phyloP scores from a whole-genome alignment of 2,329 filamentous ascomycete genomes.

The Diaporthe capsici region DNA sequence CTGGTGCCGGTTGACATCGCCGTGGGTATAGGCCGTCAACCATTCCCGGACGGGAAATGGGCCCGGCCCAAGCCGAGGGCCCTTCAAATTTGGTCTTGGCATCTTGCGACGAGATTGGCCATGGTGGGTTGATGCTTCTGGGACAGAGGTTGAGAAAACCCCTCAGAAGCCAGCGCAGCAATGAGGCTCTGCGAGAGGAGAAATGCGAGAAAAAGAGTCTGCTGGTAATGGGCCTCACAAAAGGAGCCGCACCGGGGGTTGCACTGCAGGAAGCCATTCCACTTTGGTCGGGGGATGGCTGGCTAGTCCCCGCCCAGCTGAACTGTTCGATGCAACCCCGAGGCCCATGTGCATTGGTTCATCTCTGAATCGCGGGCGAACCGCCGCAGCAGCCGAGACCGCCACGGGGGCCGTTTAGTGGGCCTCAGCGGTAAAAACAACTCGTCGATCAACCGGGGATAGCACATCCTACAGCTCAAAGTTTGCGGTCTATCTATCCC shows the following conservation, averaged over 20 bases:
- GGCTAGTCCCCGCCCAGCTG: constrained; percentile 20
- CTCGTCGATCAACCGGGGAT: constrained; percentile 6
- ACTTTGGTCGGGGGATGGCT: constrained; percentile 33
- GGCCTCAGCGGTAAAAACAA: constrained; percentile 20
- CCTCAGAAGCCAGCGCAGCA: neutral
- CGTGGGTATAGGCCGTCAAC: constrained; percentile 35
- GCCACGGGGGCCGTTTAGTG: constrained; percentile 24
- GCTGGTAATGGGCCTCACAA: neutral
- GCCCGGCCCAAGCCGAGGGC: constrained; percentile 30
- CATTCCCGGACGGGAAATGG: constrained; percentile 32
- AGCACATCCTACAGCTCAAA: constrained; percentile 13
- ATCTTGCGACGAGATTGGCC: neutral
- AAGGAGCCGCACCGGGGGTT: constrained; percentile 36
- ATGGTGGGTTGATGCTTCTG: constrained; percentile 13
- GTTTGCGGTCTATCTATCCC: neutral
- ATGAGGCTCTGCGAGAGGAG: constrained; percentile 32
- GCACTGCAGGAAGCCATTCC: constrained; percentile 40
- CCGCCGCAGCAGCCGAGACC: constrained; percentile 21
- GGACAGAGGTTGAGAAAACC: neutral
- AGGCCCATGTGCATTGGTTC: constrained; percentile 13
- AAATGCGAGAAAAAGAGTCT: constrained; percentile 7
- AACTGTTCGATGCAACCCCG: constrained; percentile 23
- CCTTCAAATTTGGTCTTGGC: constrained; percentile 16
- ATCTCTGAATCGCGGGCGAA: constrained; percentile 16
- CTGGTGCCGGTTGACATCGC: constrained; percentile 34